Conservation (phyloP, 2,329 filamentous ascomycete species). For the Sclerotinia sclerotiorum region DNA sequence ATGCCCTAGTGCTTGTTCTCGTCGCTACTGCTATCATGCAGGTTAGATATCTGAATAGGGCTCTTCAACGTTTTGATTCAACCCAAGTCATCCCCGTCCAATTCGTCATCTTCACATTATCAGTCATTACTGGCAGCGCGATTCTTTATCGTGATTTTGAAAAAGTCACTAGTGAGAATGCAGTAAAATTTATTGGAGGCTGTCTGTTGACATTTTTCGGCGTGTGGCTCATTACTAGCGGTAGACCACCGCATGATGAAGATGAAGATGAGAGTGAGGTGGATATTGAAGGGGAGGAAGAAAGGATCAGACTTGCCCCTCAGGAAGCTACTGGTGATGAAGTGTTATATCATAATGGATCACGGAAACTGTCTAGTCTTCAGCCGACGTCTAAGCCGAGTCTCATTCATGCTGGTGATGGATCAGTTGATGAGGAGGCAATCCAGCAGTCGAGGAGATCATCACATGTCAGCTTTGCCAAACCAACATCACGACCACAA, state of each 20-base stretch:
- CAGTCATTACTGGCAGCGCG: conserved; percentile 91
- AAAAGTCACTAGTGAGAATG: conserved; percentile 69
- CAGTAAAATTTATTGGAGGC: conserved; percentile 82
- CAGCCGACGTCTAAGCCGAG: conserved; percentile 24
- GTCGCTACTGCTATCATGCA: conserved; percentile 89
- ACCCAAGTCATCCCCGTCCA: conserved; percentile 98
- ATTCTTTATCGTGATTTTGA: conserved; percentile 95
- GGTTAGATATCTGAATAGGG: conserved; percentile 91
- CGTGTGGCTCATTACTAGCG: conserved; percentile 95
- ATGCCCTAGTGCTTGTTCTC: conserved; percentile 77
- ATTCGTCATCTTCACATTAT: conserved; percentile 94
- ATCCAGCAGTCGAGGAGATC: conserved; percentile 30
- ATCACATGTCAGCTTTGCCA: conserved; percentile 37
- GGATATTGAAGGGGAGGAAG: conserved; percentile 62
- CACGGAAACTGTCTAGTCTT: conserved; percentile 25
- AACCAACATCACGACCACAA: conserved; percentile 29
- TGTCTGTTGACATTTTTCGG: conserved; percentile 92
- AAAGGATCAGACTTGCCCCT: conserved; percentile 59
- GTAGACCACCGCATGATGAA: conserved; percentile 64
- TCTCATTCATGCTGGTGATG: conserved; percentile 28
- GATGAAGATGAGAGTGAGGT: conserved; percentile 60
- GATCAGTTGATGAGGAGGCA: conserved; percentile 25
- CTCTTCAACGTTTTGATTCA: conserved; percentile 89
- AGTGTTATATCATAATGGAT: conserved; percentile 20
- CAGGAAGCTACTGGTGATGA: conserved; percentile 46